Base-by-base conservation (phyloP, 495 filamentous ascomycete species). In the Melanomma pulvis-pyrius region DNA sequence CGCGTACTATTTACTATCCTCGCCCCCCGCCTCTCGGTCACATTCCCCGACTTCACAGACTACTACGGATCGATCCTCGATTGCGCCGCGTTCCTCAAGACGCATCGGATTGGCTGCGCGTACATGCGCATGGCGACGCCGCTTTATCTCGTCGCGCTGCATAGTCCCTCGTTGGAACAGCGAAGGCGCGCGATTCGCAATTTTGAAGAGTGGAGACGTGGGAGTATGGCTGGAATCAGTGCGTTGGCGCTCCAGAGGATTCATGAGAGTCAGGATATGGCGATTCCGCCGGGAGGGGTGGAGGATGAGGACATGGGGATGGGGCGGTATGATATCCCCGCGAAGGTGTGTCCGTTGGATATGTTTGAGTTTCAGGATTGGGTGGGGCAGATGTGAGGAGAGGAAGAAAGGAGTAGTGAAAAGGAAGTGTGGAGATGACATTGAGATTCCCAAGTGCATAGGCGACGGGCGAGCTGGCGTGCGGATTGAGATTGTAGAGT, bases 61-160 rank as follows among this genome's bases (percentile, higher is more conserved):
- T 24, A 61, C 36, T 51, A 34, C 25, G 49, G 2, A 1, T 47
- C 25, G 0, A 50, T 67, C 12, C 26, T 67, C 13, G 32, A 54
- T 8, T 41, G 46, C 32, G 57, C 64, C n/a, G 9, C 19, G 41
- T 67, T 36, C 41, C 24, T 67, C 15, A 13, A n/a, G 5, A 41
- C 58, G 7, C n/a, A 30, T 2, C 61, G 32, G 9, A 61, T 67
- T 25, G 64, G 64, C 3, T 67, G 64, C 41, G 64, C 64, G 39
- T 67, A 61, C 28, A 67, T 67, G 57, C 64, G 64, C 34, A 61
- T 67, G 57, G 57, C 57, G 8, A 67, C 57, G 13, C 64, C 64
- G 21, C 51, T 67, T 0, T 67, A 55, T 24, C 58, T 67, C 0
- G 64, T 67, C 6, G 48, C 57, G 4, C 6, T 67, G 34, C 64